Evolutionary conservation across 2,329 filamentous ascomycete genomes (phyloP).

Genomic region (Aquanectria penicillioides): DNA sequence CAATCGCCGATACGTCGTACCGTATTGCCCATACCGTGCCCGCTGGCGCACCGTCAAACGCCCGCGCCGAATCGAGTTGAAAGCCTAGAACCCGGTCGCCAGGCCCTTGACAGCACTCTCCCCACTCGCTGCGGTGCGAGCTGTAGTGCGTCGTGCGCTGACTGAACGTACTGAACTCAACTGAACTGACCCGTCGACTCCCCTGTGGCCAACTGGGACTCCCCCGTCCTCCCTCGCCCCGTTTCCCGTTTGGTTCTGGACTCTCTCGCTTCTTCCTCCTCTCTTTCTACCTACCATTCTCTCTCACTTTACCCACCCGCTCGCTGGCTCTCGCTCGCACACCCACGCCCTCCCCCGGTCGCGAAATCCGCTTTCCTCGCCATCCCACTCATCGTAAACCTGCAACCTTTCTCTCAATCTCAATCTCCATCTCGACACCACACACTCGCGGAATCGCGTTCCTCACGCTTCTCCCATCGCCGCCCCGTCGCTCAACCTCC

Average conservation of each 20-base stretch:
- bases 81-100: no score
- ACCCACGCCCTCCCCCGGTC: constrained; percentile 27
- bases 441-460: constrained; percentile 3
- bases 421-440: constrained; percentile 1
- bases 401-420: constrained; percentile 13
- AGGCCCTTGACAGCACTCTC: constrained; percentile 35
- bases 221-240: constrained; percentile 16
- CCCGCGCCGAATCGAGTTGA: constrained; percentile 25
- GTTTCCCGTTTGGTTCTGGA: no score
- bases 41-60: constrained; percentile 18
- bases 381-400: constrained; percentile 31
- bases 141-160: constrained; percentile 11
- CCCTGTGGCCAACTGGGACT: constrained; percentile 20
- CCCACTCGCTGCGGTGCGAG: constrained; percentile 24
- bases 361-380: constrained; percentile 36
- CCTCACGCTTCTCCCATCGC: constrained; percentile 11
- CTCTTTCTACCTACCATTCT: constrained; percentile 16
- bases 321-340: constrained; percentile 22
- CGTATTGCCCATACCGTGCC: constrained; percentile 32
- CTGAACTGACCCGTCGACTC: constrained; percentile 10
- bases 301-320: constrained; percentile 19
- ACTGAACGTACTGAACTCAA: constrained; percentile 6
- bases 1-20: constrained; percentile 25
- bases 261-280: constrained; percentile 14
- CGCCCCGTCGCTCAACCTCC: neutral